Evolutionary conservation across 768 basidiomycete species (phyloP), one percentile per base, ranked within the genome.

Genomic region (Tylopilus plumbeoviolaceoides): DNA sequence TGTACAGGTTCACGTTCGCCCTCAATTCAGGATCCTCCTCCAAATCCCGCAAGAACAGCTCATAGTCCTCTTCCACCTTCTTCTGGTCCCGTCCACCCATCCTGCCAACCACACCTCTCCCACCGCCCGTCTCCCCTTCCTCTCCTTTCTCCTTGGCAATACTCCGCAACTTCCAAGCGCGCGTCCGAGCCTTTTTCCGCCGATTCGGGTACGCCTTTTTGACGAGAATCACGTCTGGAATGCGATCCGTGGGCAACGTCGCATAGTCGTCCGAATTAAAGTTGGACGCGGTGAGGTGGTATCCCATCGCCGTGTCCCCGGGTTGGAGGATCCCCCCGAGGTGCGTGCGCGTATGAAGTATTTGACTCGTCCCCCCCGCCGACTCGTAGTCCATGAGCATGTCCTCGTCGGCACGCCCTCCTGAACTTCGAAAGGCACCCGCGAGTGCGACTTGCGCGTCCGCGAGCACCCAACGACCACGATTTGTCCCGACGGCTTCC

Each of bases 1-100:
- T 89, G 77, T 95, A 98, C 50, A 98, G 63, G 70, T 97, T 95
- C 61, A 98, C 85, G 9, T 82, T 82, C 6, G 79, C 78, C 36
- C 95, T 82, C 75, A 98, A 74, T 75, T 98, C 95, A 20, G 86
- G 85, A 71, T 98, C 95, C 69, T 98, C 95, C 70, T 97, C 94
- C 45, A 98, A 71, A 57, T 97, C 94, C 43, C 89, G 81, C 70
- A 98, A 73, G 82, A 99, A 99, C 47, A 91, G 58, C 75, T 98
- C 97, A 71, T 98, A 99, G 66, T 99, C 95, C 67, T 91, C 85
- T 60, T 98, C 94, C 53, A 98, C 91, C 76, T 94, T 93, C 74
- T 80, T 85, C 71, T 85, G 81, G 72, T 95, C 94, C 44, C 92
- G 76, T 33, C 93, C 94, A 11, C 94, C 94, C 79, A 88, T 78